A percentile compares a stretch with the other conserved stretches of the same genome.
These are phyloP conservation scores for Calonectria naviculata DNA, from an alignment of 2,329 filamentous ascomycete species.

Conservation along the genomic window DNA sequence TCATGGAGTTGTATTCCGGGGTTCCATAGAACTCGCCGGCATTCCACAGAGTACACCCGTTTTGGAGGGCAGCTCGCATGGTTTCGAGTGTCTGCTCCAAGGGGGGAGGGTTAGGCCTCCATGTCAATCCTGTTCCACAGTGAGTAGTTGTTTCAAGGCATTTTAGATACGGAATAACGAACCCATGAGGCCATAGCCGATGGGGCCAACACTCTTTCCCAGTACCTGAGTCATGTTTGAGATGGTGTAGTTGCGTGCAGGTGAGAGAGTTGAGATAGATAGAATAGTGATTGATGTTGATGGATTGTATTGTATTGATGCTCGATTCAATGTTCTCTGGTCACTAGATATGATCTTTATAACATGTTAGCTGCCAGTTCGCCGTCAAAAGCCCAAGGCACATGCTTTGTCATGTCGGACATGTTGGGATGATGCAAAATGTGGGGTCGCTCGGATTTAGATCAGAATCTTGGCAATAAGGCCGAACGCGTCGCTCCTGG, in stretches of 20 bases:
- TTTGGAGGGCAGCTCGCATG: conserved; percentile 62
- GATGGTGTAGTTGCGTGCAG: no score
- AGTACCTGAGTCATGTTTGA: conserved; percentile 44
- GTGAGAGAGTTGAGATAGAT: neutral
- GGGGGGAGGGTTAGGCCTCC: conserved; percentile 51
- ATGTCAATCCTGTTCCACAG: conserved; percentile 52
- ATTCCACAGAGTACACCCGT: conserved; percentile 67
- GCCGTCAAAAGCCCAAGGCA: no score
- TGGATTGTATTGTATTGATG: no score
- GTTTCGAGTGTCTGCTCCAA: conserved; percentile 64
- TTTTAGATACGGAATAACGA: conserved; percentile 23
- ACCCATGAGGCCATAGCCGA: conserved; percentile 69
- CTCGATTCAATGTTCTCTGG: no score
- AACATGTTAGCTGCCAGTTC: no score
- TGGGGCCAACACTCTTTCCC: conserved; percentile 58
- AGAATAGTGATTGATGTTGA: neutral
- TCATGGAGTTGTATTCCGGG: conserved; percentile 67
- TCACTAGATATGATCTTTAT: no score
- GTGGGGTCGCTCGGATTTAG: no score
- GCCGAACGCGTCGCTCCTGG: no score
- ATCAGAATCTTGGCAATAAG: no score
- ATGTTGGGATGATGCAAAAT: no score
- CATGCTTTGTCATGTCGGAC: no score
- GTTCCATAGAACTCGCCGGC: conserved; percentile 74
- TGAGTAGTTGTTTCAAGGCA: neutral